Conservation (phyloP, 495 filamentous ascomycete genomes). For the Trichodelitschia bisporula region DNA sequence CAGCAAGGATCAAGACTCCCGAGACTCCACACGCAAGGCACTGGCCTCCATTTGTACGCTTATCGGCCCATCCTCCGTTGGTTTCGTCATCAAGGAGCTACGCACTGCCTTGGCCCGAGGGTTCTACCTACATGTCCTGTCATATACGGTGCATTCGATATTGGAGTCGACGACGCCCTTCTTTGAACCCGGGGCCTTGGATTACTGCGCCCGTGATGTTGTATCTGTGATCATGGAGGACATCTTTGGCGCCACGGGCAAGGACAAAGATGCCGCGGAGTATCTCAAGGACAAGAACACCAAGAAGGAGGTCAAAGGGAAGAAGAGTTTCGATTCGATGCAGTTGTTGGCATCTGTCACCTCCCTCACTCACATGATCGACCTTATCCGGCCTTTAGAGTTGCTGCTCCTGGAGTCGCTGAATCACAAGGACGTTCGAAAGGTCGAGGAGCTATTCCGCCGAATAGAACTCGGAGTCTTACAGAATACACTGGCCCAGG, state of each 20-base stretch:
- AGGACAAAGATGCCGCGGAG: conserved; percentile 92
- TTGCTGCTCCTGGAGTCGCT: conserved; percentile 58
- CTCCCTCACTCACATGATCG: conserved; percentile 44
- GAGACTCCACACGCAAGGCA: conserved; percentile 76
- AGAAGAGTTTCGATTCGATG: conserved; percentile 94
- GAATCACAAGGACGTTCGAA: conserved; percentile 49
- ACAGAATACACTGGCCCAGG: conserved; percentile 49
- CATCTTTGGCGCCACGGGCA: conserved; percentile 82
- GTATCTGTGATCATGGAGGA: conserved; percentile 85
- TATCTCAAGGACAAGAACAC: conserved; percentile 78
- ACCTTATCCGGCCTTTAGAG: conserved; percentile 53
- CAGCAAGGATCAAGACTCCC: conserved; percentile 64
- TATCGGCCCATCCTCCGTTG: conserved; percentile 59
- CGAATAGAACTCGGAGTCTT: conserved; percentile 63
- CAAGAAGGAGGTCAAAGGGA: conserved; percentile 94
- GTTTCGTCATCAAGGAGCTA: conserved; percentile 82
- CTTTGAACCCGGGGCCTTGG: conserved; percentile 59
- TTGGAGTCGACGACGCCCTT: conserved; percentile 48
- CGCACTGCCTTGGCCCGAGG: conserved; percentile 56
- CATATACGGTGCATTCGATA: conserved; percentile 84
- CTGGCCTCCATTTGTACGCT: conserved; percentile 56
- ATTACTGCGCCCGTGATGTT: conserved; percentile 63
- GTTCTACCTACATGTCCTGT: conserved; percentile 86
- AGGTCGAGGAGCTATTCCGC: conserved; percentile 72
- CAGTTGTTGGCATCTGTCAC: conserved; percentile 66